These are phyloP conservation scores for Solanum sejunctum DNA, from an alignment of 257 asterid genomes.

Conservation along the genomic window DNA sequence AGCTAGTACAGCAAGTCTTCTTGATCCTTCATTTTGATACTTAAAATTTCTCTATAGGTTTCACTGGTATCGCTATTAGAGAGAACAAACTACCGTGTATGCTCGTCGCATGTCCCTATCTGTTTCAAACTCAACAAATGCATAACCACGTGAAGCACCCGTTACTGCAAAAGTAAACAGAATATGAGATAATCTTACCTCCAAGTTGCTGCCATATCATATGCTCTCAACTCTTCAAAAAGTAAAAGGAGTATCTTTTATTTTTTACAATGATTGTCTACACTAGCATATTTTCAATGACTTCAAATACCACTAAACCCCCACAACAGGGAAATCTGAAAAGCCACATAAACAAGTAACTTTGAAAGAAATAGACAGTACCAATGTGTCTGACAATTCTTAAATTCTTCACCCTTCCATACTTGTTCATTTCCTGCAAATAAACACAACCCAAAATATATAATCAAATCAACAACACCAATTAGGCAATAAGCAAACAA, in stretches of 20 bases:
- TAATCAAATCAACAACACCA: not conserved
- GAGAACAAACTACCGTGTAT: slow-evolving; percentile 38
- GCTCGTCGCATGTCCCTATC: slow-evolving; percentile 88
- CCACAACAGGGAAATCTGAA: not conserved
- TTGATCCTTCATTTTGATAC: not conserved
- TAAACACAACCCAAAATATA: not conserved
- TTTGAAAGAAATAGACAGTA: not conserved
- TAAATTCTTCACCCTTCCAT: slow-evolving; percentile 73
- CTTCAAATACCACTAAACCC: not conserved
- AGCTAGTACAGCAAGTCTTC: not conserved
- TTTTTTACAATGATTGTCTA: not conserved
- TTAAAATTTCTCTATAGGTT: not conserved
- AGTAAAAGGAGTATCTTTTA: not conserved
- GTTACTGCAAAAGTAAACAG: slow-evolving; percentile 43
- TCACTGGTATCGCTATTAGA: not conserved
- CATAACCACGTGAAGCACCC: slow-evolving; percentile 93
- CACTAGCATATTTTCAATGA: not conserved
- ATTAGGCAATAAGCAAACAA: not conserved
- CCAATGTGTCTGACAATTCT: slow-evolving; percentile 75
- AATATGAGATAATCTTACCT: not conserved
- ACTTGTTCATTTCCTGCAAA: slow-evolving; percentile 66
- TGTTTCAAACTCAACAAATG: slow-evolving; percentile 83
- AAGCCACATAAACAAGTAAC: not conserved
- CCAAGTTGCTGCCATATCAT: not conserved
- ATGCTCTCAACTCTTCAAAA: not conserved